phyloP scores from a whole-genome alignment of 2,329 filamentous ascomycete genomes.

The Pseudogymnoascus sp. region DNA sequence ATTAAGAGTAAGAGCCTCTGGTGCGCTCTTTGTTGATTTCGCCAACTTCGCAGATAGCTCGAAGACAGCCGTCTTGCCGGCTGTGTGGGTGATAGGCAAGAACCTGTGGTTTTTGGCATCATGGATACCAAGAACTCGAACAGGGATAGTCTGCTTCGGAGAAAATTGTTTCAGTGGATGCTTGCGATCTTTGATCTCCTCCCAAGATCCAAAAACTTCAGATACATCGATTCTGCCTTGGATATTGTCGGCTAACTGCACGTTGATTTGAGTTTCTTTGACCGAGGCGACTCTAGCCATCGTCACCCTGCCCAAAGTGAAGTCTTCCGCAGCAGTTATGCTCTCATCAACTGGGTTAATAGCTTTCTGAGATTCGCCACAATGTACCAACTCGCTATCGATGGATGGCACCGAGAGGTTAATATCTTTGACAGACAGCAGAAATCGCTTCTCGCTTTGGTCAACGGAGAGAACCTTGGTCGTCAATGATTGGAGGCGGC shows the following conservation, averaged over 20 bases:
- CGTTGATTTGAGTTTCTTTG: slow-evolving; percentile 88
- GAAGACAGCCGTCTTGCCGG: slow-evolving; percentile 67
- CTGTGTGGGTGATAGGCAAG: slow-evolving; percentile 80
- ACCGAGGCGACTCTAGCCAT: slow-evolving; percentile 75
- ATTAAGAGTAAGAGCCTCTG: slow-evolving; percentile 60
- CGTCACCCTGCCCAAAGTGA: slow-evolving; percentile 62
- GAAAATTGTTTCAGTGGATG: slow-evolving; percentile 69
- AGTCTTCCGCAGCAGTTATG: slow-evolving; percentile 59
- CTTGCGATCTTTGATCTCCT: slow-evolving; percentile 76
- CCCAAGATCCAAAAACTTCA: slow-evolving; percentile 80
- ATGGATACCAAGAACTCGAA: slow-evolving; percentile 77
- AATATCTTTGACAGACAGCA: slow-evolving; percentile 47
- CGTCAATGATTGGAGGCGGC: slow-evolving; percentile 65
- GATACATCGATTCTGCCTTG: slow-evolving; percentile 92
- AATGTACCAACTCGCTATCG: slow-evolving; percentile 23
- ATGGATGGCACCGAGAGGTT: slow-evolving; percentile 23
- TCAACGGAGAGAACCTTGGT: slow-evolving; percentile 68
- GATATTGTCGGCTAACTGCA: slow-evolving; percentile 76
- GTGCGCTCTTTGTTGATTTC: slow-evolving; percentile 40
- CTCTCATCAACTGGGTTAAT: slow-evolving; percentile 56
- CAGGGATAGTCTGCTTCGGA: slow-evolving; percentile 60
- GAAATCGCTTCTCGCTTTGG: slow-evolving; percentile 58
- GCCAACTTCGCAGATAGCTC: slow-evolving; percentile 78
- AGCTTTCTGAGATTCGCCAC: slow-evolving; percentile 33
- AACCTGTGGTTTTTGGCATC: slow-evolving; percentile 87